Conservation (phyloP, 441 rosid species). For the Capsella rubella region DNA sequence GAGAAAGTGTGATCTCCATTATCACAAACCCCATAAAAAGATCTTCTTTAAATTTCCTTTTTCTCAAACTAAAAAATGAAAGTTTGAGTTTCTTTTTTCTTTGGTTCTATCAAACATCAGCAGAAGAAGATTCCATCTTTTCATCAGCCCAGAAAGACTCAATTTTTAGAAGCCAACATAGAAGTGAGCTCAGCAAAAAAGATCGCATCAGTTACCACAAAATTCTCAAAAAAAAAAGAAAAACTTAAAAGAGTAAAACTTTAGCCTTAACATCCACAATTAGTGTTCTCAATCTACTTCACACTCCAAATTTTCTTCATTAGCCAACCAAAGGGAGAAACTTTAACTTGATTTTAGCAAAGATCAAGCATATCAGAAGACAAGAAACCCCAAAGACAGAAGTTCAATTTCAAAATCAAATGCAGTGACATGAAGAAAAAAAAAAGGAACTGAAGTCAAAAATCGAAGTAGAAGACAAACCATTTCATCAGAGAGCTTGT, state of each 20-base stretch:
- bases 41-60: constrained; percentile 37
- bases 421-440: not conserved
- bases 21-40: constrained; percentile 48
- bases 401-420: not conserved
- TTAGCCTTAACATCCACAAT: not conserved
- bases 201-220: constrained; percentile 12
- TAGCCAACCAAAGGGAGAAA: not conserved
- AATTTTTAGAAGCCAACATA: constrained; percentile 37
- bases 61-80: constrained; percentile 10
- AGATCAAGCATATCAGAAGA: not conserved
- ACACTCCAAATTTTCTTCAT: constrained; percentile 4
- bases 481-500: constrained; percentile 66
- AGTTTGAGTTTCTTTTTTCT: constrained; percentile 2
- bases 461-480: constrained; percentile 44
- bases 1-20: constrained; percentile 14
- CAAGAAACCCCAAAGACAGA: not conserved
- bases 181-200: not conserved
- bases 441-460: not conserved
- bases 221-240: not conserved
- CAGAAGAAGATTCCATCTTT: constrained; percentile 22
- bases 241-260: not conserved
- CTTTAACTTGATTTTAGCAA: not conserved
- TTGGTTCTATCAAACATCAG: constrained; percentile 19
- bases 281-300: not conserved
- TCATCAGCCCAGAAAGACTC: constrained; percentile 32